phyloP scores from a whole-genome alignment of 805 yeast species.

The Ogataea sp. region DNA sequence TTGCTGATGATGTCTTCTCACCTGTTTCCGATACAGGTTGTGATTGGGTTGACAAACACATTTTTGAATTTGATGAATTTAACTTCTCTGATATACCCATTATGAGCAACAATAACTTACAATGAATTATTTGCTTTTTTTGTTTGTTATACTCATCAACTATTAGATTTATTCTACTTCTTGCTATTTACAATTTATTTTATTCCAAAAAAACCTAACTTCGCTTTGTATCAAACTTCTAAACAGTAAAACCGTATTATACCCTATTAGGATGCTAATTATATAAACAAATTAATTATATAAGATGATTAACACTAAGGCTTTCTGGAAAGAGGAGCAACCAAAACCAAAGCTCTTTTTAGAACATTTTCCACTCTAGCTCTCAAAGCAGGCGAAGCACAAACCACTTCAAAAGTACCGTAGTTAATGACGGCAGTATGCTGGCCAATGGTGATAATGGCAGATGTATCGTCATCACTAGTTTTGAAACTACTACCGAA shows the following conservation, averaged over 20 bases:
- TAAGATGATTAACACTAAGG: too few relatives aligned
- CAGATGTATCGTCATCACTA: constrained; percentile 37
- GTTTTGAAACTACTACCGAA: constrained; percentile 74
- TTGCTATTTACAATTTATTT: too few relatives aligned
- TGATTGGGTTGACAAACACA: constrained; percentile 47
- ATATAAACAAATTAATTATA: too few relatives aligned
- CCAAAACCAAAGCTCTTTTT: constrained; percentile 68
- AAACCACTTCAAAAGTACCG: constrained; percentile 52
- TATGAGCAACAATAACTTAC: too few relatives aligned
- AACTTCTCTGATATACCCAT: constrained; percentile 6
- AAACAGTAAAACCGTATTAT: too few relatives aligned
- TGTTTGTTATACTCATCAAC: too few relatives aligned
- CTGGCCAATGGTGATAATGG: constrained; percentile 64
- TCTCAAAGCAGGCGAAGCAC: constrained; percentile 66
- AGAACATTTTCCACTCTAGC: constrained; percentile 80
- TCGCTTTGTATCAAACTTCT: too few relatives aligned
- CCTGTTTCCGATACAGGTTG: constrained; percentile 42
- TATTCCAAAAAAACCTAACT: too few relatives aligned
- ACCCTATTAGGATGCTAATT: not conserved
- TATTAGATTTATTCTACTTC: too few relatives aligned
- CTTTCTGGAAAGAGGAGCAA: constrained; percentile 62
- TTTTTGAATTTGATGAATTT: constrained; percentile 29
- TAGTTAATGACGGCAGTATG: constrained; percentile 65
- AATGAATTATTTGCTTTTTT: too few relatives aligned
- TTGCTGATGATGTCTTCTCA: constrained; percentile 14